A percentile compares a stretch with the other conserved stretches of the same genome.
phyloP scores from a whole-genome alignment of 768 basidiomycete species.

The Symmetrospora coprosmae region DNA sequence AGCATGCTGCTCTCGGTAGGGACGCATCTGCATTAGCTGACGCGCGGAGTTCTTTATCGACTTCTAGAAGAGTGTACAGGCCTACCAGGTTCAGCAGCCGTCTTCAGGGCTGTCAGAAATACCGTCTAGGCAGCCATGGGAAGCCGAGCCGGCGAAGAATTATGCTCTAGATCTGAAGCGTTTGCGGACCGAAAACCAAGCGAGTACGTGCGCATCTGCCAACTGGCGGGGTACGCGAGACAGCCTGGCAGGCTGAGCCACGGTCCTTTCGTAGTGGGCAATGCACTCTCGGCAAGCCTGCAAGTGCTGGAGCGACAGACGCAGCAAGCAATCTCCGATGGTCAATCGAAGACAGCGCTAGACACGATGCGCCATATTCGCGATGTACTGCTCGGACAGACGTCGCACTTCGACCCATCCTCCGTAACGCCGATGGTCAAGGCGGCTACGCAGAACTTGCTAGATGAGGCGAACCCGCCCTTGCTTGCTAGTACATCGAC shows the following conservation, averaged over 20 bases:
- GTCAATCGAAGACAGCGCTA: not conserved
- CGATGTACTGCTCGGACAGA: not conserved
- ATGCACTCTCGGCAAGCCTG: not conserved
- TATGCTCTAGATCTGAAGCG: not conserved
- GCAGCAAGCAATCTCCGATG: not conserved
- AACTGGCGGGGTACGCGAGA: too few species aligned
- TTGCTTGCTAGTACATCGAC: too few species aligned
- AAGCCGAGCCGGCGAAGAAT: conserved; percentile 6
- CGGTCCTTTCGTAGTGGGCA: not conserved
- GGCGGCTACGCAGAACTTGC: too few species aligned
- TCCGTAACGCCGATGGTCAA: not conserved
- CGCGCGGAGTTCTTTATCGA: not conserved
- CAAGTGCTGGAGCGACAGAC: not conserved
- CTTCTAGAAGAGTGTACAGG: conserved; percentile 3
- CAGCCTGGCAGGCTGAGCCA: too few species aligned
- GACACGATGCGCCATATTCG: conserved; percentile 6
- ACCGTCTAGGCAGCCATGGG: conserved; percentile 22
- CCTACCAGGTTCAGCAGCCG: conserved; percentile 22
- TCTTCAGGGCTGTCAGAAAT: conserved; percentile 26
- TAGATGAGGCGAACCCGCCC: too few species aligned
- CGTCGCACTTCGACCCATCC: not conserved
- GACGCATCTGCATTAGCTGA: too few species aligned
- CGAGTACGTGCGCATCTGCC: not conserved
- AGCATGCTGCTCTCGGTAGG: too few species aligned
- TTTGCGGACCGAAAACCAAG: not conserved